Conservation (phyloP, 164 flowering plant genomes). For the Sedum album region DNA sequence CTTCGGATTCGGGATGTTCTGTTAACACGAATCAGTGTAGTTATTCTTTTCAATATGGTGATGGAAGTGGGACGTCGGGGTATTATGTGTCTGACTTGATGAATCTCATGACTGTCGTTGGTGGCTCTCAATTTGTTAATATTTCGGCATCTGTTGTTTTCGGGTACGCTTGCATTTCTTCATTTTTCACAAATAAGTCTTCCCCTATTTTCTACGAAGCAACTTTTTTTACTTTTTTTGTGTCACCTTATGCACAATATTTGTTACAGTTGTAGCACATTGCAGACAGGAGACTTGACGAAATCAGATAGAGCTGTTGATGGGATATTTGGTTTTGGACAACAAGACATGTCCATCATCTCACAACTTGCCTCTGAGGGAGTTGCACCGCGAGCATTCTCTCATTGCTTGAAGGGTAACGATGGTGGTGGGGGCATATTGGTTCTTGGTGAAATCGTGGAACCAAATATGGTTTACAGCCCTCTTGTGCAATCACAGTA, state of each 20-base stretch:
- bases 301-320: constrained; percentile 92
- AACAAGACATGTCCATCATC: constrained; percentile 64
- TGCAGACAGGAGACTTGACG: constrained; percentile 72
- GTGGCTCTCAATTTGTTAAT: constrained; percentile 34
- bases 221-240: background rate
- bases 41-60: constrained; percentile 82
- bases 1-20: constrained; percentile 57
- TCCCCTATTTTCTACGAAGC: constrained; percentile 3
- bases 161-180: constrained; percentile 63
- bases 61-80: constrained; percentile 92
- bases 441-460: constrained; percentile 89
- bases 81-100: constrained; percentile 69
- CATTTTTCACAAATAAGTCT: background rate
- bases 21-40: constrained; percentile 40
- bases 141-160: constrained; percentile 66
- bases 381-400: constrained; percentile 67
- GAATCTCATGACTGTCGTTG: constrained; percentile 43
- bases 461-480: constrained; percentile 78
- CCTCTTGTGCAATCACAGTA: constrained; percentile 89
- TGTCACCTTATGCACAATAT: constrained; percentile 11
- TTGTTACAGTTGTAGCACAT: constrained; percentile 70
- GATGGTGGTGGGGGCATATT: constrained; percentile 77
- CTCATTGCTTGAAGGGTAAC: constrained; percentile 88
- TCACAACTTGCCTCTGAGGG: constrained; percentile 80
- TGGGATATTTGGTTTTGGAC: constrained; percentile 99